Evolutionary conservation across 2,329 filamentous ascomycete species (phyloP), one percentile per base, ranked within the genome.

Genomic region (Colletotrichum tropicale): DNA sequence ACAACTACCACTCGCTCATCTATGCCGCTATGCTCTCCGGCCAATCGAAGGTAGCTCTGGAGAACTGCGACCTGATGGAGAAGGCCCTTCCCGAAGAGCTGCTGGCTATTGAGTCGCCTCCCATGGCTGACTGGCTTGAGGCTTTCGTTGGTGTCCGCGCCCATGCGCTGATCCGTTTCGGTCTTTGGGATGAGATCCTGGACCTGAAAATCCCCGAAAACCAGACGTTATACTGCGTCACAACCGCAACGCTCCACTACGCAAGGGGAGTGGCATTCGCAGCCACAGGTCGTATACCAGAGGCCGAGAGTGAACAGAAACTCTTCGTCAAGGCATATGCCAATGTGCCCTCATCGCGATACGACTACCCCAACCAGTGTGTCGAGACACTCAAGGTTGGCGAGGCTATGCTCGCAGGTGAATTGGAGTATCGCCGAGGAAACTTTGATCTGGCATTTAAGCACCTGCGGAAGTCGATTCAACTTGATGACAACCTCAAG

Each of bases 1-100:
- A 96, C 81, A 88, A 96, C 80, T 93, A 93, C 79, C 94, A 96
- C 81, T 95, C 94, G 77, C 89, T 91, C 3, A 90, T 96, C 69
- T 96, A 96, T 80, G 92, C 93, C 1, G 94, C 94, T 71, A 94
- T 96, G 93, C 94, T 96, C 78, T 90, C 93, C 0, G 94, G 92
- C 0, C 90, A 93, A 81, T 93, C 87, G 2, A 81, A 85, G 28
- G 85, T 92, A 15, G 92, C 93, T 0, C 81, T 95, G 4, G 89
- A 93, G 1, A 92, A 93, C 0, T 89, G 90, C 0, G 78, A 80
- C 0, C 85, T 87, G 48, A 87, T 96, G 64, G 93, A 95, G 79
- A 83, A 83, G 0, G 90, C 91, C 0, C 84, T 96, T 8, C 89
- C 94, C 0, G 91, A 93, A 67, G 88, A 89, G 0, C 82, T 96